Evolutionary conservation across 768 basidiomycete species (phyloP).

Genomic region (Wakefieldia striispora): DNA sequence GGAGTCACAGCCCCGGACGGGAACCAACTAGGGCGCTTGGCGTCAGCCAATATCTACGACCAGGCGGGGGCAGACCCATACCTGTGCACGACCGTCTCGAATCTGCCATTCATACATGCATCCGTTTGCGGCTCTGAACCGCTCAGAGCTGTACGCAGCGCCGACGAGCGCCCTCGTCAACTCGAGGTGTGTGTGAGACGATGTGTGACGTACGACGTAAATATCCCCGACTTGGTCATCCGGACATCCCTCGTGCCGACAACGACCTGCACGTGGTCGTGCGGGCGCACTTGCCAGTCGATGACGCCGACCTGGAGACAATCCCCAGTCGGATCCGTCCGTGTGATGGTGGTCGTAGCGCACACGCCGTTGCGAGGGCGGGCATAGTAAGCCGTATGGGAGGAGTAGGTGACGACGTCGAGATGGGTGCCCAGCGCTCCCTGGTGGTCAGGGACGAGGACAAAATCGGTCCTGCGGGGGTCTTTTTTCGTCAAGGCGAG

Average conservation of each 20-base stretch:
- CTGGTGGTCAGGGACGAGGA: slow-evolving; percentile 2
- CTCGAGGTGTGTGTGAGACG: too few relatives aligned
- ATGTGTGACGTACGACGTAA: slow-evolving; percentile 18
- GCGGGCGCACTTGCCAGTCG: slow-evolving; percentile 23
- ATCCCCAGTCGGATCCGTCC: slow-evolving; percentile 19
- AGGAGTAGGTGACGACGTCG: slow-evolving; percentile 10
- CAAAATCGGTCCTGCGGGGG: slow-evolving; percentile 26
- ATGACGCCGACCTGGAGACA: slow-evolving; percentile 28
- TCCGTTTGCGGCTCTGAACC: slow-evolving; percentile 22
- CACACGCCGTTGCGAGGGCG: slow-evolving; percentile 6
- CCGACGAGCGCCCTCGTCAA: not conserved
- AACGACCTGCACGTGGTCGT: slow-evolving; percentile 12
- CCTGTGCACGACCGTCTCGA: slow-evolving; percentile 21
- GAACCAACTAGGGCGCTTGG: slow-evolving; percentile 21
- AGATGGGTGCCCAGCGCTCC: not conserved
- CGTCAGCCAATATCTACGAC: not conserved
- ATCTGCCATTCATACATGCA: slow-evolving; percentile 31
- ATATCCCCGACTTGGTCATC: slow-evolving; percentile 23
- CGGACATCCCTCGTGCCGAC: slow-evolving; percentile 26
- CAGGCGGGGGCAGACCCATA: not conserved
- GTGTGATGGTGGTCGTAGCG: slow-evolving; percentile 26
- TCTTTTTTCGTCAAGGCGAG: slow-evolving; percentile 24
- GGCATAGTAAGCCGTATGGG: slow-evolving; percentile 14
- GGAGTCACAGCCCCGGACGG: slow-evolving; percentile 1
- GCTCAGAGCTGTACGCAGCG: slow-evolving; percentile 25